Conservation (phyloP, 2,329 filamentous ascomycete species). For the Aspergillus vadensis region DNA sequence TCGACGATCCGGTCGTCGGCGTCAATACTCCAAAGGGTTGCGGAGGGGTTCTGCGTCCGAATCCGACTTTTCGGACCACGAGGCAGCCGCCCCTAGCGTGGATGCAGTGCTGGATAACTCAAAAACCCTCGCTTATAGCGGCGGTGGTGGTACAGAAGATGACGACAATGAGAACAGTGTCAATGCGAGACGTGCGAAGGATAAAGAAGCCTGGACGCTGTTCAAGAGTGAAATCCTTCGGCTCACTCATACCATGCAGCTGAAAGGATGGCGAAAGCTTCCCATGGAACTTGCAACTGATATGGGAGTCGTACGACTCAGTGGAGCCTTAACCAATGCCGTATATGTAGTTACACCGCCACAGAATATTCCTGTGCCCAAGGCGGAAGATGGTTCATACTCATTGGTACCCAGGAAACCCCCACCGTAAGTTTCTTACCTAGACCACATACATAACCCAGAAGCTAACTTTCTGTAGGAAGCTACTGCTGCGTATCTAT, state of each 20-base stretch:
- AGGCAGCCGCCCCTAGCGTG: slow-evolving; percentile 78
- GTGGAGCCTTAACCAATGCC: slow-evolving; percentile 91
- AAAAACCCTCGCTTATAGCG: slow-evolving; percentile 77
- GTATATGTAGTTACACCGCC: slow-evolving; percentile 93
- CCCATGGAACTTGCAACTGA: slow-evolving; percentile 52
- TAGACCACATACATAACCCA: neutral
- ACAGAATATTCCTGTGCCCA: slow-evolving; percentile 55
- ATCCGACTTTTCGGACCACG: slow-evolving; percentile 80
- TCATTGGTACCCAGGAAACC: slow-evolving; percentile 47
- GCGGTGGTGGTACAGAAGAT: slow-evolving; percentile 56
- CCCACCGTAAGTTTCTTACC: slow-evolving; percentile 52
- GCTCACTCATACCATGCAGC: slow-evolving; percentile 79
- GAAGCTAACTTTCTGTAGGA: slow-evolving; percentile 46
- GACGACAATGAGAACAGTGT: slow-evolving; percentile 47
- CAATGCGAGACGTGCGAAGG: slow-evolving; percentile 61
- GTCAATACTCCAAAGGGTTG: slow-evolving; percentile 39
- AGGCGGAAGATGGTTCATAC: slow-evolving; percentile 42
- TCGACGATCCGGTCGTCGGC: slow-evolving; percentile 34
- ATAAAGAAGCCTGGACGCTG: slow-evolving; percentile 73
- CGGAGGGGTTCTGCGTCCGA: slow-evolving; percentile 68
- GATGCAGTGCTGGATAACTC: slow-evolving; percentile 86
- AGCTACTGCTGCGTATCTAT: slow-evolving; percentile 87
- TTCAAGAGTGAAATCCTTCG: slow-evolving; percentile 95
- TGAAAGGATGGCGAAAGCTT: slow-evolving; percentile 90
- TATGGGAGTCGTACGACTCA: slow-evolving; percentile 55